Conservation (phyloP, 495 filamentous ascomycete genomes). For the Daldinia vernicosa region DNA sequence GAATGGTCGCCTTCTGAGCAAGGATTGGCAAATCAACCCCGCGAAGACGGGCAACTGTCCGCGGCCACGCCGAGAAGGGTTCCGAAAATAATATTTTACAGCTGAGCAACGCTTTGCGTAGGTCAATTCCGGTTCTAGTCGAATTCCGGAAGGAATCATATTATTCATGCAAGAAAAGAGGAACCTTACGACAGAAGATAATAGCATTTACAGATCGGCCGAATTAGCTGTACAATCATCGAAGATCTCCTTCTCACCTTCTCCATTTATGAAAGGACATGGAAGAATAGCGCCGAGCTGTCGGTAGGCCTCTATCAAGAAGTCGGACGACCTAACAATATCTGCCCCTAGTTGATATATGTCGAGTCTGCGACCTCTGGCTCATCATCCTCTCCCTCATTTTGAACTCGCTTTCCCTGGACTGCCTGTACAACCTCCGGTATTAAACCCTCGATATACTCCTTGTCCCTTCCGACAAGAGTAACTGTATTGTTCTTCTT, state of each 20-base stretch:
- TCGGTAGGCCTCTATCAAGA: background rate
- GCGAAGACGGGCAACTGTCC: background rate
- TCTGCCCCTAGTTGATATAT: background rate
- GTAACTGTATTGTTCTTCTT: constrained; percentile 91
- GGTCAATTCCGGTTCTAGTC: background rate
- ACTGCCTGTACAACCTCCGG: constrained; percentile 60
- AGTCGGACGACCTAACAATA: background rate
- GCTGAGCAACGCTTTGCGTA: background rate
- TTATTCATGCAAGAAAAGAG: background rate
- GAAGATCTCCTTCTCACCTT: constrained; percentile 31
- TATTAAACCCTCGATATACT: constrained; percentile 60
- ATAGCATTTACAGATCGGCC: constrained; percentile 20
- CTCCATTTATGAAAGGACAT: constrained; percentile 23
- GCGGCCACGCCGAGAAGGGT: constrained; percentile 1
- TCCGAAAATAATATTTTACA: background rate
- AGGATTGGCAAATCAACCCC: constrained; percentile 10
- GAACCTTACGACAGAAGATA: background rate
- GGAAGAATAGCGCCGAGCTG: constrained; percentile 5
- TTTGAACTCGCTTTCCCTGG: constrained; percentile 52
- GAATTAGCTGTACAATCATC: constrained; percentile 17
- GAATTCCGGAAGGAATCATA: background rate
- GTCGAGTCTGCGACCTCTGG: background rate
- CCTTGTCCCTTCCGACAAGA: constrained; percentile 74
- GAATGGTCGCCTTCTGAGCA: constrained; percentile 23
- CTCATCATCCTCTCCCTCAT: constrained; percentile 60